A percentile compares a stretch with the other conserved stretches of the same genome.
Conservation (phyloP, 2,329 filamentous ascomycete species). For the Camillea tinctor region DNA sequence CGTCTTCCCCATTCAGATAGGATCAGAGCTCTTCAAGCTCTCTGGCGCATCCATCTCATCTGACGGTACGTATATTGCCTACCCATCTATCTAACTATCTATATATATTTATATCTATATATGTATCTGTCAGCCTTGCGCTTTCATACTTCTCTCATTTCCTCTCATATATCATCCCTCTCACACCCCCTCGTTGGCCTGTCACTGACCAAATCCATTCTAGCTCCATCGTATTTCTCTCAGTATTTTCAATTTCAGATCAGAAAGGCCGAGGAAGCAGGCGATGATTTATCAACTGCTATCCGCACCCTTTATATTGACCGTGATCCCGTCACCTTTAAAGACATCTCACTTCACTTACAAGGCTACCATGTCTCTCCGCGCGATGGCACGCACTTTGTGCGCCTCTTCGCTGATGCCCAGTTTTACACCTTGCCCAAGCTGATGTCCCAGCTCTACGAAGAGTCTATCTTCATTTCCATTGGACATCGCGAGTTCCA, state of each 20-base stretch:
- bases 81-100: too few species aligned
- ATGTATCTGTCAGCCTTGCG: neutral
- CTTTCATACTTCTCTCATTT: neutral
- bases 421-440: constrained; percentile 92
- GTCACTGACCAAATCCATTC: constrained; percentile 17
- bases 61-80: constrained; percentile 59
- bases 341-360: constrained; percentile 84
- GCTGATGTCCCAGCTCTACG: constrained; percentile 85
- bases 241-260: constrained; percentile 89
- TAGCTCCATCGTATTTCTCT: constrained; percentile 94
- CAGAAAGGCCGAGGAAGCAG: constrained; percentile 58
- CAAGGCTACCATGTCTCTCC: constrained; percentile 89
- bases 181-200: constrained; percentile 5
- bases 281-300: constrained; percentile 46
- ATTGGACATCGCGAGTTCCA: constrained; percentile 87
- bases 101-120: too few species aligned
- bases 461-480: constrained; percentile 87
- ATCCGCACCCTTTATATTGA: constrained; percentile 92
- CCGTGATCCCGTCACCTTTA: constrained; percentile 84
- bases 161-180: neutral
- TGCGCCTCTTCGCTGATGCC: constrained; percentile 88
- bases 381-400: constrained; percentile 80
- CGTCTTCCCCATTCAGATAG: constrained; percentile 74
- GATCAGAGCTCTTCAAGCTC: constrained; percentile 68
- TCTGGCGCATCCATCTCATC: constrained; percentile 72